Evolutionary conservation across 441 rosid genomes (phyloP).

Genomic region (Pelargonium citronellum): DNA sequence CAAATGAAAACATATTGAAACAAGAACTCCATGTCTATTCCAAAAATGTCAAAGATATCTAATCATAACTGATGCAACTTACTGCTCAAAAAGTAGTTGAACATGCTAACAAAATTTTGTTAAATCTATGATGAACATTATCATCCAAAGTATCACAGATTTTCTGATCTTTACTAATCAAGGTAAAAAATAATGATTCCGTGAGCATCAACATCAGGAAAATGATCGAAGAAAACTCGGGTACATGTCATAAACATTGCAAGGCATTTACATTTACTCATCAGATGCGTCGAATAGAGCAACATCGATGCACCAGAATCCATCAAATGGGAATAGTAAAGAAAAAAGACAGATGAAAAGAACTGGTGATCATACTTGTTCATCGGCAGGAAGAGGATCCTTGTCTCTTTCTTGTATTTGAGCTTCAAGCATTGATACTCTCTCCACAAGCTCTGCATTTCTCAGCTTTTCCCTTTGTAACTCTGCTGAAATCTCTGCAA

Average conservation of each 20-base stretch:
- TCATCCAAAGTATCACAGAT: not conserved
- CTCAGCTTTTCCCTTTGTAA: constrained; percentile 43
- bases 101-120: too few species aligned
- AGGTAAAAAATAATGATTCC: not conserved
- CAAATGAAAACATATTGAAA: not conserved
- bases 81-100: too few species aligned
- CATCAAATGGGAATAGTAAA: not conserved
- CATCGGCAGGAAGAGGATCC: constrained; percentile 22
- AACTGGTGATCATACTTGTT: constrained; percentile 29
- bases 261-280: too few species aligned
- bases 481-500: constrained; percentile 43
- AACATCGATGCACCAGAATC: not conserved
- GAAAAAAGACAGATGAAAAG: not conserved
- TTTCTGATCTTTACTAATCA: not conserved
- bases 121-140: too few species aligned
- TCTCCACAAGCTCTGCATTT: constrained; percentile 45
- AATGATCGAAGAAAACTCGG: not conserved
- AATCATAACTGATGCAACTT: too few species aligned
- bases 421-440: constrained; percentile 51
- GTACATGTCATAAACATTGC: too few species aligned
- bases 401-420: constrained; percentile 32
- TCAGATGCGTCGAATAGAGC: not conserved
- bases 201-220: not conserved
- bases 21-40: not conserved
- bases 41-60: too few species aligned